Conservation (phyloP, 805 yeast genomes). For the Starmerella stellata region DNA sequence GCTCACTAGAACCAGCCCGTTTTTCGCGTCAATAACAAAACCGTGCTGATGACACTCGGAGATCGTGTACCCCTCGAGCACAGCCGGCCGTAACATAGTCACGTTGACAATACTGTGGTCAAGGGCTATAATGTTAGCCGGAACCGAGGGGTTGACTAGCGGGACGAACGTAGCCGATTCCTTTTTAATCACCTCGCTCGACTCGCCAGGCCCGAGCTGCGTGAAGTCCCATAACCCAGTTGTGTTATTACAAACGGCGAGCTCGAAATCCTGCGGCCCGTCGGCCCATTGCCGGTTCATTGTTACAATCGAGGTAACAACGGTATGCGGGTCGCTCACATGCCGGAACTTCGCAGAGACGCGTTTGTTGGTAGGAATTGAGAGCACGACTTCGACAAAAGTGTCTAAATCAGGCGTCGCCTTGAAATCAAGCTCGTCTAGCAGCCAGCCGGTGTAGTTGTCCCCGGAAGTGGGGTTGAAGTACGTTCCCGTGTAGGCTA, state of each 20-base stretch:
- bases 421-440: constrained; percentile 58
- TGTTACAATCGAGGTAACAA: constrained; percentile 43
- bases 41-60: constrained; percentile 52
- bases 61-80: constrained; percentile 58
- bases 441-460: constrained; percentile 63
- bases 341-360: constrained; percentile 59
- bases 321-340: constrained; percentile 62
- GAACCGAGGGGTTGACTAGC: constrained; percentile 26
- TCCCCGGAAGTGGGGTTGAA: constrained; percentile 27
- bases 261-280: constrained; percentile 35
- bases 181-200: constrained; percentile 35
- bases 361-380: constrained; percentile 56
- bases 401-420: constrained; percentile 59
- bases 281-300: constrained; percentile 67
- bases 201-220: constrained; percentile 37
- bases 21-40: constrained; percentile 58
- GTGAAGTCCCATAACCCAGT: constrained; percentile 43
- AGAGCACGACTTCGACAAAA: constrained; percentile 60
- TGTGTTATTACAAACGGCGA: constrained; percentile 41
- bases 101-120: constrained; percentile 41
- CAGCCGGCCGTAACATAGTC: constrained; percentile 42
- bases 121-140: constrained; percentile 27
- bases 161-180: constrained; percentile 41
- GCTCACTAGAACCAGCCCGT: constrained; percentile 65
- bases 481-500: constrained; percentile 61